phyloP scores from a whole-genome alignment of 768 basidiomycete species.

The Gymnopilus dilepis region DNA sequence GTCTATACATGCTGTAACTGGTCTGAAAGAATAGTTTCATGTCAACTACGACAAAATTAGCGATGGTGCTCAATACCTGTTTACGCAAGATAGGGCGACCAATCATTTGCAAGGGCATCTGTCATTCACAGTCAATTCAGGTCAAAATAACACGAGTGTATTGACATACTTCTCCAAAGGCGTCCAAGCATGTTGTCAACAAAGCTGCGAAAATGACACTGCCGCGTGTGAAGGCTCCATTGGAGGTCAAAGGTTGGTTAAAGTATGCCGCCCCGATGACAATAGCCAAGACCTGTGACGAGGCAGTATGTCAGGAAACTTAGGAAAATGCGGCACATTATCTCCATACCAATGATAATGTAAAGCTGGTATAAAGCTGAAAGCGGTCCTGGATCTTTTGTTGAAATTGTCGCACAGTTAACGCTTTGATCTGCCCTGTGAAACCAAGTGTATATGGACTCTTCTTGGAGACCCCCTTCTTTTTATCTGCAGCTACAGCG shows the following conservation, averaged over 20 bases:
- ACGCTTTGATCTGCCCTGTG: slow-evolving; percentile 69
- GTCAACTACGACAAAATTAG: not conserved
- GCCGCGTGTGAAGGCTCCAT: slow-evolving; percentile 88
- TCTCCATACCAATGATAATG: slow-evolving; percentile 58
- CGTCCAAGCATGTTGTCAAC: slow-evolving; percentile 71
- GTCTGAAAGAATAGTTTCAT: slow-evolving; percentile 37
- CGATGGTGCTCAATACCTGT: slow-evolving; percentile 41
- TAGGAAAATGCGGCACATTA: not conserved
- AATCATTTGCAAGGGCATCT: slow-evolving; percentile 79
- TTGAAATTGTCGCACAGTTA: slow-evolving; percentile 77
- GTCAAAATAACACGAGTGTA: slow-evolving; percentile 1
- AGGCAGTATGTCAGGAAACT: not conserved
- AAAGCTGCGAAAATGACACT: slow-evolving; percentile 75
- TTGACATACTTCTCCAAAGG: slow-evolving; percentile 65
- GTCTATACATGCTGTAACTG: slow-evolving; percentile 67
- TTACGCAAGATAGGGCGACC: slow-evolving; percentile 79
- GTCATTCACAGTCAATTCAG: slow-evolving; percentile 44
- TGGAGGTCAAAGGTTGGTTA: slow-evolving; percentile 71
- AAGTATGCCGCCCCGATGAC: slow-evolving; percentile 79
- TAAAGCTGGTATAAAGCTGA: slow-evolving; percentile 74
- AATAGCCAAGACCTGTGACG: slow-evolving; percentile 53
- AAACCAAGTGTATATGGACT: slow-evolving; percentile 87
- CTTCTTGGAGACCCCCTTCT: slow-evolving; percentile 74
- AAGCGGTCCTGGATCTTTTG: slow-evolving; percentile 78
- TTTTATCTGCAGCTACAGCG: slow-evolving; percentile 79